Base-by-base conservation (phyloP, 495 filamentous ascomycete species). In the Penicillium subrubescens region DNA sequence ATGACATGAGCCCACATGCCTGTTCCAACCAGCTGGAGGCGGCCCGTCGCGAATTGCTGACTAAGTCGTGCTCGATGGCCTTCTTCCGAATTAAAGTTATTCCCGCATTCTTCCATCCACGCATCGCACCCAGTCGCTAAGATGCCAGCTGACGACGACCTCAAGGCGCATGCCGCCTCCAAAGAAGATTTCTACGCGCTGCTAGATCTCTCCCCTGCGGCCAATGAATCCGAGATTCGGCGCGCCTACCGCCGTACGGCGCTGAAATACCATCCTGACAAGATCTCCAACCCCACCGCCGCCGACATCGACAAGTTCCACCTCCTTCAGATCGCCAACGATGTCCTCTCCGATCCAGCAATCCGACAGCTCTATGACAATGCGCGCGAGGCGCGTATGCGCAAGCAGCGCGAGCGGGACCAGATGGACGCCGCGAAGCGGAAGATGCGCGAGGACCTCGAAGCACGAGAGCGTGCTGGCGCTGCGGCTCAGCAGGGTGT, bases 181-280 rank as follows among this genome's bases (percentile, higher is more conserved):
- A 78, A 79, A 43, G 85, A 92, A 63, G 90, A 97, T 77, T 95
- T 94, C 66, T 99, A 99, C 77, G 87, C 84, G 43, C 86, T 97
- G 59, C 89, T 98, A 21, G 84, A 82, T 25, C 72, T 97, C 52
- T 81, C 85, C 17, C 82, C 84, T 43, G 83, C 85, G 19, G 87
- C 90, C 29, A 83, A 84, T 12, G 84, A 89, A 34, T 75, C 87
- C 33, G 90, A 97, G 64, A 87, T 99, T 70, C 91, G 93, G 60
- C 87, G 88, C 58, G 92, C 92, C 52, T 99, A 97, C 80, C 88
- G 93, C 39, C 92, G 90, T 72, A 90, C 92, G 5, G 92, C 96
- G 0, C 82, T 97, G 11, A 92, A 90, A 74, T 92, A 92, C 73
- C 95, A 99, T 75, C 95, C 95, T 11, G 94, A 96, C 82, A 90